Evolutionary conservation across 2,329 filamentous ascomycete genomes (phyloP).

Genomic region (Lasiodiplodia gonubiensis): DNA sequence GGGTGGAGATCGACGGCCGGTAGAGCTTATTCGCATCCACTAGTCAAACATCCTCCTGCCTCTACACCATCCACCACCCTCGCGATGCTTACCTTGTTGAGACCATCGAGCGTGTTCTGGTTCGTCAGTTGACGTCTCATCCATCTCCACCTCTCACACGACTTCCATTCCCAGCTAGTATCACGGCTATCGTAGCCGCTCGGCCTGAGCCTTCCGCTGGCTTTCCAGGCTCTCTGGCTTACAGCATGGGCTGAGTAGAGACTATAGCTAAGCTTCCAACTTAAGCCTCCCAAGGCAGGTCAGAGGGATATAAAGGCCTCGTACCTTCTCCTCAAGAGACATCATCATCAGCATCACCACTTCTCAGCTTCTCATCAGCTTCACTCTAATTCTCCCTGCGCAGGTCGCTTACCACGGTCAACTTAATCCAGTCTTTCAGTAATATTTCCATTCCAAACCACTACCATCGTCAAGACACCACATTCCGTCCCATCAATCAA

Average conservation of each 20-base stretch:
- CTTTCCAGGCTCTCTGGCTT: slow-evolving; percentile 17
- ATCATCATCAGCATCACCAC: slow-evolving; percentile 12
- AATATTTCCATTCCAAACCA: neutral
- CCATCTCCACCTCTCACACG: slow-evolving; percentile 15
- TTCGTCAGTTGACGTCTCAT: slow-evolving; percentile 15
- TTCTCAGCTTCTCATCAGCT: slow-evolving; percentile 9
- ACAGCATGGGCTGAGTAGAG: neutral
- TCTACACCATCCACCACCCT: slow-evolving; percentile 1
- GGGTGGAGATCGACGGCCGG: neutral
- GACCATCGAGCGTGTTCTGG: neutral
- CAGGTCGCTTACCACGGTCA: slow-evolving; percentile 17
- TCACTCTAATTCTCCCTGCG: slow-evolving; percentile 21
- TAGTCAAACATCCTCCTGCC: neutral
- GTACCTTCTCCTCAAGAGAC: neutral
- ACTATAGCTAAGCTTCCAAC: slow-evolving; percentile 7
- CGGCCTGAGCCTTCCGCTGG: neutral
- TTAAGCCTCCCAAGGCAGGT: neutral
- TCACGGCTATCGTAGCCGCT: neutral
- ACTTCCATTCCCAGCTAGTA: neutral
- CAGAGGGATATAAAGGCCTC: slow-evolving; percentile 3
- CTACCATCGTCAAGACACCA: neutral
- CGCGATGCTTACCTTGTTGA: slow-evolving; percentile 3
- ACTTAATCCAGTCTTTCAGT: slow-evolving; percentile 3
- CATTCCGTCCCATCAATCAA: slow-evolving; percentile 37
- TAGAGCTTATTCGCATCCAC: neutral